Evolutionary conservation across 805 yeast species (phyloP), one percentile per base, ranked within the genome.

Genomic region (Yamadazyma ubonensis): DNA sequence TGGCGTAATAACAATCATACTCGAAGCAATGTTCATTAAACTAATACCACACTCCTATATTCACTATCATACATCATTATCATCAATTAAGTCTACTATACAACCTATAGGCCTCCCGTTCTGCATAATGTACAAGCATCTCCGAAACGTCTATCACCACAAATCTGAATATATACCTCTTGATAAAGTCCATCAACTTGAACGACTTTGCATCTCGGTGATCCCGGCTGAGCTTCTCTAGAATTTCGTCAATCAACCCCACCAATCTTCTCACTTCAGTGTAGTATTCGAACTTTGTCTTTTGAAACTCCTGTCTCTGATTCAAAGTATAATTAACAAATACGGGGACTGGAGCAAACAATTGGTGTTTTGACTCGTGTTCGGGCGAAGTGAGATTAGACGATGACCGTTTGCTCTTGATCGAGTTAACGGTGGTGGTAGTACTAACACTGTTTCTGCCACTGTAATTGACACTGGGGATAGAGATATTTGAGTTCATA

Each of bases 181-280:
- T 61, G 36, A 69, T 50, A 39, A 68, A 69, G 26, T 65, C 70
- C 46, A 68, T 46, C 28, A 66, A 54, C 43, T 54, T 55, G 21
- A 52, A 42, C 28, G 60, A 39, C 35, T 55, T 56, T 3, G 43
- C 37, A 20, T 45, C 42, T 25, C 29, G 36, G 27, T 18, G 36
- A 18, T 38, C 44, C 11, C 20, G 7, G 17, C 36, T 35, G 21
- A 44, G 35, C 15, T 15, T 20, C 12, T 35, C 28, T 10, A 44
- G 12, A 9, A 47, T 40, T 25, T 30, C 35, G 9, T 40, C 35
- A 10, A 42, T 38, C 30, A 32, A 36, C 5, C 12, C 29, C 2
- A 44, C 38, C 7, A 68, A 48, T 5, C 41, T 43, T 8, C 42
- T 38, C 11, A 63, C 25, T 42, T 65, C 67, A 5, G 48, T 21